Evolutionary conservation across 768 basidiomycete genomes (phyloP).

Genomic region (Kwoniella botswanensis): DNA sequence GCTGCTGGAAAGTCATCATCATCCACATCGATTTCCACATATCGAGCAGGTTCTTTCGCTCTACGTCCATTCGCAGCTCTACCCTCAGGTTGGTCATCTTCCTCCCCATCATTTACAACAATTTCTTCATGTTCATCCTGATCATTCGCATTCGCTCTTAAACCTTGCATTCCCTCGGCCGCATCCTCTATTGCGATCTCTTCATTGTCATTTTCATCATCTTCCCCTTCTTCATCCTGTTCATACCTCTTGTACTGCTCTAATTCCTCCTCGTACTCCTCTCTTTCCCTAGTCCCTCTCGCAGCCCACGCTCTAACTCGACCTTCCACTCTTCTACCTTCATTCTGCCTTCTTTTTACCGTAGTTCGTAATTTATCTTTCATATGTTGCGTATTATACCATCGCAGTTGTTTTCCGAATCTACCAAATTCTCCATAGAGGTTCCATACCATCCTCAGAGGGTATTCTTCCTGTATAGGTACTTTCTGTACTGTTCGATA

Average conservation of each 20-base stretch:
- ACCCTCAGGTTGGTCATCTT: not conserved
- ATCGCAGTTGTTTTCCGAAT: conserved; percentile 16
- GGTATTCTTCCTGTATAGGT: conserved; percentile 37
- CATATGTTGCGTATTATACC: conserved; percentile 51
- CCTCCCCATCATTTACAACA: conserved; percentile 1
- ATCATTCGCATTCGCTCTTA: not conserved
- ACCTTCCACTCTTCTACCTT: conserved; percentile 27
- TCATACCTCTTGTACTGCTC: conserved; percentile 16
- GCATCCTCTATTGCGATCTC: conserved; percentile 12
- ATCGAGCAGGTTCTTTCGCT: not conserved
- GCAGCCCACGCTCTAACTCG: conserved; percentile 40
- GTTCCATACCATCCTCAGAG: conserved; percentile 38
- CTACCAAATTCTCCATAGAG: conserved; percentile 45
- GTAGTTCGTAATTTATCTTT: conserved; percentile 50
- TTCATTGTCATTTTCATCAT: conserved; percentile 12
- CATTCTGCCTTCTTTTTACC: conserved; percentile 29
- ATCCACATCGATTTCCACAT: not conserved
- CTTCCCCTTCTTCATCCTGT: conserved; percentile 8
- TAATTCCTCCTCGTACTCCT: conserved; percentile 23
- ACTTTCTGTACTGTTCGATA: conserved; percentile 52
- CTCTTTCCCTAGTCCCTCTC: conserved; percentile 11
- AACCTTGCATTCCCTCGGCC: conserved; percentile 9
- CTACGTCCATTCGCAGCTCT: not conserved
- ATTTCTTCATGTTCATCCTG: conserved; percentile 8
- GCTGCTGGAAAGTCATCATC: not conserved